phyloP scores from a whole-genome alignment of 2,329 filamentous ascomycete species.

The Aspergillus latus region DNA sequence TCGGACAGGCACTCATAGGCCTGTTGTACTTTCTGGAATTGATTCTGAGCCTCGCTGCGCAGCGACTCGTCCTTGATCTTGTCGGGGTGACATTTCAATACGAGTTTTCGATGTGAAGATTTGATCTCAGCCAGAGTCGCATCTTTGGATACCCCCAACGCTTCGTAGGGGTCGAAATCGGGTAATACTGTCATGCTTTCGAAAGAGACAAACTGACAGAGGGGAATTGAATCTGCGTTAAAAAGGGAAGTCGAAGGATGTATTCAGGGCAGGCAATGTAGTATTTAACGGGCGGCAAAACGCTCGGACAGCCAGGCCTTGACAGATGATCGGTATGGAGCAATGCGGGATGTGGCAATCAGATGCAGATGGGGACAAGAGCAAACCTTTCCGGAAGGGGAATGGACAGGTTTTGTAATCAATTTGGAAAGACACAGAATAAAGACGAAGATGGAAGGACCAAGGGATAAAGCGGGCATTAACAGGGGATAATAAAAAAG shows the following conservation, averaged over 20 bases:
- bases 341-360: constrained; percentile 22
- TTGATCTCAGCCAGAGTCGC: constrained; percentile 72
- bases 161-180: constrained; percentile 71
- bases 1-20: constrained; percentile 90
- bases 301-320: constrained; percentile 3
- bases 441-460: constrained; percentile 14
- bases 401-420: constrained; percentile 2
- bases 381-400: constrained; percentile 15
- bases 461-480: constrained; percentile 3
- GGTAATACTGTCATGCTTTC: constrained; percentile 29
- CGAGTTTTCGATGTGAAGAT: constrained; percentile 78
- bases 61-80: constrained; percentile 77
- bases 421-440: constrained; percentile 19
- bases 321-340: constrained; percentile 9
- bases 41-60: constrained; percentile 75
- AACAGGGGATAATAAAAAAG: background rate
- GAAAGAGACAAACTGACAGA: constrained; percentile 19
- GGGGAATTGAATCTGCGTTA: constrained; percentile 1
- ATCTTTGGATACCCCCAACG: constrained; percentile 70
- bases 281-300: constrained; percentile 18
- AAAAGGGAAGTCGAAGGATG: background rate
- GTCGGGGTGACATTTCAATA: constrained; percentile 86
- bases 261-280: constrained; percentile 1
- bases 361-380: constrained; percentile 12
- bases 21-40: constrained; percentile 89